phyloP scores from a whole-genome alignment of 2,329 filamentous ascomycete genomes.

The Sarocladium kiliense region DNA sequence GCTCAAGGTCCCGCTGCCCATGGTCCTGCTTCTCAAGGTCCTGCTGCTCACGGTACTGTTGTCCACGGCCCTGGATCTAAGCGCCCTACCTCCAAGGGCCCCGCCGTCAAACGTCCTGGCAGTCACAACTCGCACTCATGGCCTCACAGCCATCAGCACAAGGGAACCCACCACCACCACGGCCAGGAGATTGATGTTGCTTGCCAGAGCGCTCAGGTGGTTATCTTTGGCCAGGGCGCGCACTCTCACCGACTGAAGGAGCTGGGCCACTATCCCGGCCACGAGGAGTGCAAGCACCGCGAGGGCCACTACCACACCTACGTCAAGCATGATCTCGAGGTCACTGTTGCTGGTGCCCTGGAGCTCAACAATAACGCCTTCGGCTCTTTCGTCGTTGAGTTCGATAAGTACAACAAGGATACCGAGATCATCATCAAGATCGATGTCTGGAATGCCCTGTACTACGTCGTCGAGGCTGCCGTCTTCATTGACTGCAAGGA shows the following conservation, averaged over 20 bases:
- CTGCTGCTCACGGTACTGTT: no score
- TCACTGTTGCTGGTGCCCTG: slow-evolving; percentile 10
- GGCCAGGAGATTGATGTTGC: slow-evolving; percentile 5
- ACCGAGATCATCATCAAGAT: slow-evolving; percentile 10
- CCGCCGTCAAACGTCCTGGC: no score
- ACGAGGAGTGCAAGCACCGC: slow-evolving; percentile 4
- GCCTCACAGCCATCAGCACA: not conserved
- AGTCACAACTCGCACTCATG: no score
- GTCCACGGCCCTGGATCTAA: no score
- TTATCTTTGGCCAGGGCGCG: slow-evolving; percentile 7
- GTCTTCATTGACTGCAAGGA: slow-evolving; percentile 12
- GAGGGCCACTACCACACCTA: slow-evolving; percentile 12
- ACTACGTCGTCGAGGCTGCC: slow-evolving; percentile 12
- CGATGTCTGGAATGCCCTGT: slow-evolving; percentile 9
- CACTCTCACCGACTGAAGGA: slow-evolving; percentile 9
- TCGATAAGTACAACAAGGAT: slow-evolving; percentile 10
- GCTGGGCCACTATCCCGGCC: slow-evolving; percentile 5
- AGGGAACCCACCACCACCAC: no score
- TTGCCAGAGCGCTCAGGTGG: slow-evolving; percentile 11
- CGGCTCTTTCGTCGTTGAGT: slow-evolving; percentile 10
- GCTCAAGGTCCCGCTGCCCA: no score
- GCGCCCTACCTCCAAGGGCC: no score
- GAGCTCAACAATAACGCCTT: slow-evolving; percentile 8
- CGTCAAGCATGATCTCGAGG: slow-evolving; percentile 11
- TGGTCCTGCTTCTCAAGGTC: no score